Conservation (phyloP, 805 yeast genomes). For the Sporopachydermia lactativora region DNA sequence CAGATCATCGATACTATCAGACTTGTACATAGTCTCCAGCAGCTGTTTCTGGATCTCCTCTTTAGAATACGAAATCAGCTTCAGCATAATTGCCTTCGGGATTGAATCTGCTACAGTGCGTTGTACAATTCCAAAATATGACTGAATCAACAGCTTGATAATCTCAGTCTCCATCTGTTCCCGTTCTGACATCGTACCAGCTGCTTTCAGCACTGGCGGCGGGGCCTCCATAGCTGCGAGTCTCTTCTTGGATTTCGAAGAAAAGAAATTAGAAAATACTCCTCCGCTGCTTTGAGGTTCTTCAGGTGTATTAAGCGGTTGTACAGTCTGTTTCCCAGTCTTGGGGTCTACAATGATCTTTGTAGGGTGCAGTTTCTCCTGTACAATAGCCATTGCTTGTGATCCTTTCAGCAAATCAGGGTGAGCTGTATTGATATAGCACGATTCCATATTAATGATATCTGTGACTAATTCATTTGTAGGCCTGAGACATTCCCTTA, state of each 20-base stretch:
- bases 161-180: conserved; percentile 82
- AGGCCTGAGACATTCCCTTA: conserved; percentile 59
- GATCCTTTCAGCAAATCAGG: conserved; percentile 76
- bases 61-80: conserved; percentile 60
- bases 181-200: conserved; percentile 69
- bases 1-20: conserved; percentile 48
- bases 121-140: conserved; percentile 66
- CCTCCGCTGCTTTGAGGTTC: conserved; percentile 28
- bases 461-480: conserved; percentile 61
- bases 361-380: conserved; percentile 49
- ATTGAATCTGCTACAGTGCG: conserved; percentile 72
- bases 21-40: conserved; percentile 58
- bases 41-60: conserved; percentile 67
- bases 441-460: conserved; percentile 58
- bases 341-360: conserved; percentile 66
- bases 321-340: conserved; percentile 57
- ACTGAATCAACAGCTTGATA: conserved; percentile 59
- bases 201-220: conserved; percentile 71
- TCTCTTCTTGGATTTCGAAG: conserved; percentile 63
- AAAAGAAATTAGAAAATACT: conserved; percentile 70
- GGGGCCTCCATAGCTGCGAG: conserved; percentile 81
- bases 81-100: conserved; percentile 80
- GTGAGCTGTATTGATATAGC: conserved; percentile 78
- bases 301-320: conserved; percentile 18
- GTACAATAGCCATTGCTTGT: conserved; percentile 68